Evolutionary conservation across 169 alveolate genomes (phyloP).

Genomic region (Eimeria praecox): DNA sequence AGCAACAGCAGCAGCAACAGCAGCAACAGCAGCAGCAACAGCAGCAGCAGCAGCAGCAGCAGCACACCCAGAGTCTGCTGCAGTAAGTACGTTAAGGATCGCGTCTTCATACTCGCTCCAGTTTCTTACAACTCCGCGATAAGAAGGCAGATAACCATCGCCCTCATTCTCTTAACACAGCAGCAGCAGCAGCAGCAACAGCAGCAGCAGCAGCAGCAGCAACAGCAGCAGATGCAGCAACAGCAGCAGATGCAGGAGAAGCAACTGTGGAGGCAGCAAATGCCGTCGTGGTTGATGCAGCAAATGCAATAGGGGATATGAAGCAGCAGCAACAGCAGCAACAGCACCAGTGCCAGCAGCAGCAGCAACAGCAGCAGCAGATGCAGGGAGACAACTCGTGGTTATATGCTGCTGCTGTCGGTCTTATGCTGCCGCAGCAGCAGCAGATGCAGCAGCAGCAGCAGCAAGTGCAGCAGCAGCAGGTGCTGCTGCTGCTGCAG

Average conservation of each 20-base stretch:
- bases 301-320: too few relatives aligned
- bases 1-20: not conserved
- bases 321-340: too few relatives aligned
- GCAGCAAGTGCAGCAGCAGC: too few relatives aligned
- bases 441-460: too few relatives aligned
- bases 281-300: too few relatives aligned
- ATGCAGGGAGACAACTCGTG: too few relatives aligned
- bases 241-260: not conserved
- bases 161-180: not conserved
- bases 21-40: slow-evolving; percentile 42
- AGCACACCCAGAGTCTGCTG: not conserved
- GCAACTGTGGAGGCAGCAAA: not conserved
- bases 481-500: not conserved
- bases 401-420: too few relatives aligned
- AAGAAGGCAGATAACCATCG: not conserved
- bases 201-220: slow-evolving; percentile 36
- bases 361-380: too few relatives aligned
- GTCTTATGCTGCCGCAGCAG: too few relatives aligned
- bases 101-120: not conserved
- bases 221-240: not conserved
- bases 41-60: slow-evolving; percentile 17
- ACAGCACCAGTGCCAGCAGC: too few relatives aligned
- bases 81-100: not conserved
- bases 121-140: not conserved
- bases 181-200: slow-evolving; percentile 57